phyloP scores from a whole-genome alignment of 768 basidiomycete genomes.

The Termitomyces sp. region DNA sequence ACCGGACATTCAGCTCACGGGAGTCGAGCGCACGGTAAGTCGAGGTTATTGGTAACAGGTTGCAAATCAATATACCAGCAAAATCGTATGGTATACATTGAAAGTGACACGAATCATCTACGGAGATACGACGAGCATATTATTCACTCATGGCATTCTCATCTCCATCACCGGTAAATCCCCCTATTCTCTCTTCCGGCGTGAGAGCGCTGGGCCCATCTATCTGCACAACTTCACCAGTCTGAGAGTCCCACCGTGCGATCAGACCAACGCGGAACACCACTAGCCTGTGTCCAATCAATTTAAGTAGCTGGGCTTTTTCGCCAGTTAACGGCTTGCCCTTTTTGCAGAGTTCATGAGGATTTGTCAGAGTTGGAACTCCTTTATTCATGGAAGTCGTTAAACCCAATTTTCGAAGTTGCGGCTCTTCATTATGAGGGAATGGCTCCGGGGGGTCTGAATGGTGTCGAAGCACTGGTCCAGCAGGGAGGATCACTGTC shows the following conservation, averaged over 20 bases:
- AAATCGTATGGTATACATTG: constrained; percentile 16
- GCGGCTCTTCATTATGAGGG: constrained; percentile 96
- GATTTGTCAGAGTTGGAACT: constrained; percentile 72
- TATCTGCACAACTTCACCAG: constrained; percentile 57
- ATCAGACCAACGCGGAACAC: constrained; percentile 69
- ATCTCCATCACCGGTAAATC: constrained; percentile 21
- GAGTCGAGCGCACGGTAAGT: neutral
- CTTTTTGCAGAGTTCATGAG: constrained; percentile 83
- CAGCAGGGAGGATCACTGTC: constrained; percentile 71
- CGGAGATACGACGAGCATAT: constrained; percentile 9
- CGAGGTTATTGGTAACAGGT: neutral
- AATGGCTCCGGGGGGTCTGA: constrained; percentile 84
- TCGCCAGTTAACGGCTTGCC: constrained; percentile 78
- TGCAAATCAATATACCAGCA: neutral
- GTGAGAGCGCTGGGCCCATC: constrained; percentile 36
- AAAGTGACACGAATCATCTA: constrained; percentile 3
- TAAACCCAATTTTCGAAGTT: constrained; percentile 88
- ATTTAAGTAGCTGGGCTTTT: constrained; percentile 89
- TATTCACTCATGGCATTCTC: constrained; percentile 50
- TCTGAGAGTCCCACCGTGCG: constrained; percentile 66
- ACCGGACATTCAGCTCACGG: neutral
- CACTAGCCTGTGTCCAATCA: constrained; percentile 88
- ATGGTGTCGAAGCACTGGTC: constrained; percentile 78
- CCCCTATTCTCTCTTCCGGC: constrained; percentile 27
- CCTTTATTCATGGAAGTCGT: constrained; percentile 81